Percentiles rank a stretch among this genome's conserved stretches.
Conservation (phyloP, 495 filamentous ascomycete species). For the Hyaloscypha bicolor region DNA sequence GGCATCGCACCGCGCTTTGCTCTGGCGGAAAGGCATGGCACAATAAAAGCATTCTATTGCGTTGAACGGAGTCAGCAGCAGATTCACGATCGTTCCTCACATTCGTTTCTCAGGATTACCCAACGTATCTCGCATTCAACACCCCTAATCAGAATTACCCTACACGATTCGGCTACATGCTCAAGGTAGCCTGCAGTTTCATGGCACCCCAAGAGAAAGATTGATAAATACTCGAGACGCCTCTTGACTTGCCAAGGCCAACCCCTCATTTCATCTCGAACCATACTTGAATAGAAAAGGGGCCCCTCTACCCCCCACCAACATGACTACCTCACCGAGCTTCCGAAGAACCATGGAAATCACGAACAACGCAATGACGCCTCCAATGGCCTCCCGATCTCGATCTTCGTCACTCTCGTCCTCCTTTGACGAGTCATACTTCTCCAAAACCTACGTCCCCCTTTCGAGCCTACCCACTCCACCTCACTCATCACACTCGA, state of each 20-base stretch:
- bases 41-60: not conserved
- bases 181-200: not conserved
- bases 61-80: not conserved
- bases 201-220: slow-evolving; percentile 6
- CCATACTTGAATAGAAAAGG: not conserved
- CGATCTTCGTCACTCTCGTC: slow-evolving; percentile 18
- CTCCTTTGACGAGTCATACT: slow-evolving; percentile 46
- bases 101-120: slow-evolving; percentile 13
- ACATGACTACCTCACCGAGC: slow-evolving; percentile 14
- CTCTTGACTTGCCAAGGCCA: not conserved
- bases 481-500: slow-evolving; percentile 48
- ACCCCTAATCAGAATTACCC: slow-evolving; percentile 1
- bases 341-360: slow-evolving; percentile 4
- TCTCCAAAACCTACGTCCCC: slow-evolving; percentile 58
- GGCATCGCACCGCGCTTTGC: not conserved
- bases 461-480: slow-evolving; percentile 63
- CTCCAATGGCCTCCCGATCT: slow-evolving; percentile 22
- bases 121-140: not conserved
- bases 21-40: not conserved
- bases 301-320: not conserved
- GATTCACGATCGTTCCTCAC: slow-evolving; percentile 6
- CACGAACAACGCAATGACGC: slow-evolving; percentile 15
- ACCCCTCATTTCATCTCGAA: not conserved
- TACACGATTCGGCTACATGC: slow-evolving; percentile 10
- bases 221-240: slow-evolving; percentile 13